Percentiles rank a stretch among this genome's conserved stretches.
phyloP scores from a whole-genome alignment of 2,329 filamentous ascomycete species.

The Aspergillus arachidicola region DNA sequence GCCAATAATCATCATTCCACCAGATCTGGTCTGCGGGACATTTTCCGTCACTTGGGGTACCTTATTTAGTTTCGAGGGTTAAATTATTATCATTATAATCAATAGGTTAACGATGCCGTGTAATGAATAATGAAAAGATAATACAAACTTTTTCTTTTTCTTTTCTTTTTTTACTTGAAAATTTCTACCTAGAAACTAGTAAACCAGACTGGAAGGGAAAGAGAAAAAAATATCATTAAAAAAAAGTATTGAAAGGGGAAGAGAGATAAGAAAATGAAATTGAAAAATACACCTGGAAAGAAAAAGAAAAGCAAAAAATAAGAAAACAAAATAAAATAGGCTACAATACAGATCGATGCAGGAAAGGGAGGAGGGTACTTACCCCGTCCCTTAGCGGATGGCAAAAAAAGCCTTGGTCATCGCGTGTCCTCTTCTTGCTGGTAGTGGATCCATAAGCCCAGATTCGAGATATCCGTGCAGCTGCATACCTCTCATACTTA shows the following conservation, averaged over 20 bases:
- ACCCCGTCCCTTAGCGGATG: constrained; percentile 15
- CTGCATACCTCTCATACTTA: constrained; percentile 7
- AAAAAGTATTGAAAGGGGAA: neutral
- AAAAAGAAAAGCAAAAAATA: neutral
- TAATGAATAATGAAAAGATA: constrained; percentile 2
- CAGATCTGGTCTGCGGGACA: constrained; percentile 11
- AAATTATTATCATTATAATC: constrained; percentile 4
- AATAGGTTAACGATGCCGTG: neutral
- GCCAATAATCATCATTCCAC: constrained; percentile 5
- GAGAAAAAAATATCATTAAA: neutral
- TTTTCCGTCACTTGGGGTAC: constrained; percentile 8
- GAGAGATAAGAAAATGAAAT: neutral
- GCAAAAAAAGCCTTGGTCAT: constrained; percentile 19
- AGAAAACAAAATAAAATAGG: neutral
- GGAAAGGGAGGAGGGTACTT: neutral
- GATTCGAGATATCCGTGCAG: constrained; percentile 20
- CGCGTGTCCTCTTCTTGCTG: constrained; percentile 20
- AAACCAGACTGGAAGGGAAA: neutral
- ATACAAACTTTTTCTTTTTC: neutral
- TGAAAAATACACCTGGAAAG: neutral
- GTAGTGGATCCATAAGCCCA: constrained; percentile 19
- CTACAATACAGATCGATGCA: neutral
- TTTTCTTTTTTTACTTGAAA: neutral
- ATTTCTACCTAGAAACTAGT: neutral
- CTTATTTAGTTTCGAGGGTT: constrained; percentile 6